Base-by-base conservation (phyloP, 208 protist genomes). In the Plasmodiophora brassicae region DNA sequence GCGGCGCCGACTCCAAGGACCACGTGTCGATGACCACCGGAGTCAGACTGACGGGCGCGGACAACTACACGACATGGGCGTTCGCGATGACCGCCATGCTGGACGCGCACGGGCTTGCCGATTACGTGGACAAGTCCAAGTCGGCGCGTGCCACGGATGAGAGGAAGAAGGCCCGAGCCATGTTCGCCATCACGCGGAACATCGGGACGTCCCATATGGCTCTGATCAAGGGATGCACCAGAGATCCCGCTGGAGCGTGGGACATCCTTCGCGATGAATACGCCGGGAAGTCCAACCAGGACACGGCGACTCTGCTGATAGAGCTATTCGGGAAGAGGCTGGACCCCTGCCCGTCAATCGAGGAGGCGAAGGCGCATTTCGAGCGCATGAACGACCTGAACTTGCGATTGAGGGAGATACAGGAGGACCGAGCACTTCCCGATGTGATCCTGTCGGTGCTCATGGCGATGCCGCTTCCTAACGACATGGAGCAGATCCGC, bases 321-420 rank as follows among this genome's bases (percentile, higher is more conserved):
- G 65, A 78, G 65, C 65, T 78, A n/a, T 78, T 78, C 65, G 65
- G 65, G 41, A 78, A 78, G n/a, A 78, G 65, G 65, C 65, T 78
- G 5, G 20, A 5, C 5, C 32, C 32, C 32, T 44, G 41, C 41
- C 14, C 65, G n/a, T 14, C 65, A n/a, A 38, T 78, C 32, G n/a
- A 78, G 65, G n/a, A 5, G 14, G 65, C 65, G n/a, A 78, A 78
- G 65, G n/a, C 5, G 14, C 65, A 78, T 5, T 78, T 78, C n/a
- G n/a, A 78, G 65, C 41, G 32, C 20, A 78, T 78, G 65, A 78
- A n/a, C 10, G 65, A 78, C 41, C n/a, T 78, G 65, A 78, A 78
- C 65, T 32, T 78, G 65, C 65, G 65, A 44, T 38, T 78, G n/a
- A 78, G 41, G 65, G 65, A 78, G 65, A 78, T 78, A n/a, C 32